These are phyloP conservation scores for Neoboletus magnificus DNA, from an alignment of 768 basidiomycete genomes.

Conservation along the genomic window DNA sequence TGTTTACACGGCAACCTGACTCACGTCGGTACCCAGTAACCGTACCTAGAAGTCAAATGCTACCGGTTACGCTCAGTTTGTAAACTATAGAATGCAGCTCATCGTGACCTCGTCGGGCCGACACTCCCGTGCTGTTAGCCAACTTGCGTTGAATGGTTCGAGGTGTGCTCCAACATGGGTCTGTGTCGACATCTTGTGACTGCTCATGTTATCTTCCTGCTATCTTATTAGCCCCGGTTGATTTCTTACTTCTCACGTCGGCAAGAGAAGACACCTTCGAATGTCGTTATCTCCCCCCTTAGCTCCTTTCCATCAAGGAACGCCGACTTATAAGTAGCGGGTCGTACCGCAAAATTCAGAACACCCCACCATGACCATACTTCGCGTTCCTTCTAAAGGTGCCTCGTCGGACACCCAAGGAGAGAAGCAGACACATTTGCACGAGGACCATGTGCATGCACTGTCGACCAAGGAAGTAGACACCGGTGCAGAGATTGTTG, in stretches of 20 bases:
- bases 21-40: not conserved
- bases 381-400: conserved; percentile 4
- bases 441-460: conserved; percentile 17
- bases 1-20: not conserved
- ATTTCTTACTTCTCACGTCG: conserved; percentile 9
- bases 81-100: not conserved
- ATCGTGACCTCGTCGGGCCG: not conserved
- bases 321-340: conserved; percentile 4
- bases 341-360: not conserved
- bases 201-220: conserved; percentile 3
- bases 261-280: not conserved
- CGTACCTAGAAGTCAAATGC: not conserved
- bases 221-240: not conserved
- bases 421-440: conserved; percentile 10
- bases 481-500: conserved; percentile 56
- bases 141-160: not conserved
- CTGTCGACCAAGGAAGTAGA: conserved; percentile 50
- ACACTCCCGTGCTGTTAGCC: not conserved
- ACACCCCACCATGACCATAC: not conserved
- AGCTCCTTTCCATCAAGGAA: not conserved
- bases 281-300: not conserved
- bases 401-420: conserved; percentile 9
- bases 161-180: not conserved
- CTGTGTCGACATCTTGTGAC: conserved; percentile 3
- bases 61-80: not conserved